Evolutionary conservation across 805 yeast species (phyloP).

Genomic region (Candida hispaniensis): DNA sequence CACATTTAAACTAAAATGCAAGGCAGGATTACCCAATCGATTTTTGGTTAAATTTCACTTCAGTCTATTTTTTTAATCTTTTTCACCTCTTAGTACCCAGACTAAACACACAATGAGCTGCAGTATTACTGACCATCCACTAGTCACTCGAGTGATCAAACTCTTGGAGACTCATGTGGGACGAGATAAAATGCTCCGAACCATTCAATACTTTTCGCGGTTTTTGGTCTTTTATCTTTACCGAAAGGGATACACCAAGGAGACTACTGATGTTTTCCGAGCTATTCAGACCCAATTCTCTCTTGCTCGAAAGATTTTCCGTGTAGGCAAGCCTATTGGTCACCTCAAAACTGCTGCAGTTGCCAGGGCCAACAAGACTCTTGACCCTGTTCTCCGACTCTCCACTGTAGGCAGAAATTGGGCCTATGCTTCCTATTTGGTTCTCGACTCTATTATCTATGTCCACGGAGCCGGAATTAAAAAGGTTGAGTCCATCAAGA

Average conservation of each 20-base stretch:
- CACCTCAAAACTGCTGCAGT: conserved; percentile 60
- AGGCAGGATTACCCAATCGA: too few relatives aligned
- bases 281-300: conserved; percentile 53
- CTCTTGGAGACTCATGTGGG: conserved; percentile 61
- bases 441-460: conserved; percentile 30
- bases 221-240: conserved; percentile 54
- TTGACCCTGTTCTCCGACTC: conserved; percentile 45
- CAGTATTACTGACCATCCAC: conserved; percentile 54
- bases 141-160: conserved; percentile 47
- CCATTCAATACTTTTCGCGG: conserved; percentile 70
- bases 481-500: conserved; percentile 28
- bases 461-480: conserved; percentile 24
- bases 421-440: conserved; percentile 29
- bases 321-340: conserved; percentile 68
- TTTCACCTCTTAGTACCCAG: too few relatives aligned
- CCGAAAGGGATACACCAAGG: conserved; percentile 43
- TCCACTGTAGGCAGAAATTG: conserved; percentile 31
- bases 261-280: conserved; percentile 40
- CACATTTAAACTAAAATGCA: too few relatives aligned
- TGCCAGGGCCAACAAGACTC: conserved; percentile 57
- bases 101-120: too few relatives aligned
- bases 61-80: too few relatives aligned
- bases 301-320: conserved; percentile 67
- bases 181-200: conserved; percentile 69
- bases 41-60: too few relatives aligned